These are phyloP conservation scores for Castanospermum australe DNA, from an alignment of 306 rosid genomes.

Conservation along the genomic window DNA sequence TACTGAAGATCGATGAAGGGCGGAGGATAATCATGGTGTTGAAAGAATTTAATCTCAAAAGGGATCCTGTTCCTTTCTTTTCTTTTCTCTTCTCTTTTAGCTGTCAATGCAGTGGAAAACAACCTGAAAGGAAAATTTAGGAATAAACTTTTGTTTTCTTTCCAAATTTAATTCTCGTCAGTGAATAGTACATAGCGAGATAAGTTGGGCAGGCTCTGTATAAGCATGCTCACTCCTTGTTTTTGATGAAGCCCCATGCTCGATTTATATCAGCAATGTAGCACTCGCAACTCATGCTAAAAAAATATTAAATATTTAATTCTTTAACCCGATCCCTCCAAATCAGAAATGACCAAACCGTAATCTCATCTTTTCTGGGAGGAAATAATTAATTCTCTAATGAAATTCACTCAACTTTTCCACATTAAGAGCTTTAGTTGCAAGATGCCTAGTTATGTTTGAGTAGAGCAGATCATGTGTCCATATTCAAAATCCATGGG, in stretches of 20 bases:
- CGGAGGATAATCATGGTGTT: constrained; percentile 36
- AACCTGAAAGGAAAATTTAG: constrained; percentile 44
- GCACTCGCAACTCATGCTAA: constrained; percentile 18
- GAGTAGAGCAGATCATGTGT: constrained; percentile 19
- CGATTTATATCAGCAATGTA: constrained; percentile 33
- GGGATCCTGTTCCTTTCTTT: constrained; percentile 30
- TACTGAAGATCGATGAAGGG: constrained; percentile 26
- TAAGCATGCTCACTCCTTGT: constrained; percentile 40
- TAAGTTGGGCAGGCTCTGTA: constrained; percentile 45
- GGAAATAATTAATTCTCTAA: background rate
- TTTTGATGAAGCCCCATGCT: constrained; percentile 47
- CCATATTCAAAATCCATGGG: constrained; percentile 15
- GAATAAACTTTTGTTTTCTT: constrained; percentile 33
- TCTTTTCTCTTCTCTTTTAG: constrained; percentile 26
- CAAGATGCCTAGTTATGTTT: constrained; percentile 10
- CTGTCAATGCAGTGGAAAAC: constrained; percentile 62
- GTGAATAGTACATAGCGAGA: constrained; percentile 47
- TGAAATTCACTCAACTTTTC: background rate
- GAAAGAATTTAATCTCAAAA: constrained; percentile 48
- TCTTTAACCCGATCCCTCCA: background rate
- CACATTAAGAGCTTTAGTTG: constrained; percentile 1
- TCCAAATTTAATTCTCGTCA: constrained; percentile 45
- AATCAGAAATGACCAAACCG: background rate
- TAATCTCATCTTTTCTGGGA: background rate
- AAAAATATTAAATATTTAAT: constrained; percentile 11